Conservation (phyloP, 2,329 filamentous ascomycete species). For the Calonectria pseudoreteaudii region DNA sequence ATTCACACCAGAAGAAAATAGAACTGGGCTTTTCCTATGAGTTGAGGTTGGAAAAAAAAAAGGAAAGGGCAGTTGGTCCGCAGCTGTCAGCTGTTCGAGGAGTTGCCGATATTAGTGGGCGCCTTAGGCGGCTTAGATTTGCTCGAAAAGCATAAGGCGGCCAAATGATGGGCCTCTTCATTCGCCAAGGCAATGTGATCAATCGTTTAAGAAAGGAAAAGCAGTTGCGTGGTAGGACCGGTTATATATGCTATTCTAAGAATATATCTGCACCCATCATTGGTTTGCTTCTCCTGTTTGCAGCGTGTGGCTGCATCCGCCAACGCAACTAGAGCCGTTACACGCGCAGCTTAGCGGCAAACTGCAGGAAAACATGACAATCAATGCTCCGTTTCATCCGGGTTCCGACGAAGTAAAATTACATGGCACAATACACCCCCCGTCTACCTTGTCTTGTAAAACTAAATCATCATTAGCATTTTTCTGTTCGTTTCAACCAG, state of each 20-base stretch:
- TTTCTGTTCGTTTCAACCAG: not conserved
- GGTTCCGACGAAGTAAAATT: slow-evolving; percentile 10
- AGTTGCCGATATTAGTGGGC: not conserved
- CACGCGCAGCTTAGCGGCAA: not conserved
- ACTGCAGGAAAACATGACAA: slow-evolving; percentile 3
- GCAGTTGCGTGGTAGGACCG: not conserved
- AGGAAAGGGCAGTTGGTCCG: not conserved
- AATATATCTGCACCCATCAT: not conserved
- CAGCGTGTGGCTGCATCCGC: not conserved
- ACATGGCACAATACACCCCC: slow-evolving; percentile 2
- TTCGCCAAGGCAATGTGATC: not conserved
- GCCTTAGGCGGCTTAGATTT: not conserved
- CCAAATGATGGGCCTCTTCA: not conserved
- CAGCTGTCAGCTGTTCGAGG: not conserved
- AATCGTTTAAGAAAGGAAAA: not conserved
- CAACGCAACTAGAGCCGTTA: not conserved
- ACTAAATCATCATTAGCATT: slow-evolving; percentile 47
- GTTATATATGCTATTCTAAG: not conserved
- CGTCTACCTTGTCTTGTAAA: slow-evolving; percentile 51
- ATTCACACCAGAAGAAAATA: not conserved
- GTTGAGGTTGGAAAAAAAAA: too few relatives aligned
- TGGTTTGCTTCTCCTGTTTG: not conserved
- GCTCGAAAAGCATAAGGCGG: not conserved
- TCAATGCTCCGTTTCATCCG: not conserved
- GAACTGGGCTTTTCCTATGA: not conserved